Percentiles rank a stretch among this genome's conserved stretches.
Conservation (phyloP, 257 asterid species). For the Ligustrum vulgare region DNA sequence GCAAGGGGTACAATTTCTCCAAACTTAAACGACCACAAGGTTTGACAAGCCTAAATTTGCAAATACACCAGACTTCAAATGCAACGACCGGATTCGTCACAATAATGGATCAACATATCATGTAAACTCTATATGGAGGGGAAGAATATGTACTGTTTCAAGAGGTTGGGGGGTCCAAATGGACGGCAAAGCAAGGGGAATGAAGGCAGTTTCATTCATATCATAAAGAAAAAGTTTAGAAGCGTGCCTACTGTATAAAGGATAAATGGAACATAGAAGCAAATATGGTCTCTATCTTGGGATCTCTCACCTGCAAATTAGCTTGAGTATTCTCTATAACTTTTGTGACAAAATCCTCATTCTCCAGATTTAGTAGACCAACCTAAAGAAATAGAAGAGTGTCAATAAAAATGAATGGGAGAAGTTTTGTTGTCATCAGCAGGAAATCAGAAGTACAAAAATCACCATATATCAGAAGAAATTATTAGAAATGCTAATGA, state of each 20-base stretch:
- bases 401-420: slow-evolving; percentile 12
- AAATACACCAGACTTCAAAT: background rate
- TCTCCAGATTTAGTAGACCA: slow-evolving; percentile 90
- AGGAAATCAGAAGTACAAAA: slow-evolving; percentile 8
- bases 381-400: slow-evolving; percentile 48
- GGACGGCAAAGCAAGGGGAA: no score
- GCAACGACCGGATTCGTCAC: background rate
- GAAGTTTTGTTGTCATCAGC: slow-evolving; percentile 7
- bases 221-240: background rate
- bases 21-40: background rate
- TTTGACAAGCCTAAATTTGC: background rate
- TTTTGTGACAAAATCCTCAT: slow-evolving; percentile 76
- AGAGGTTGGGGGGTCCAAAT: background rate
- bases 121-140: background rate
- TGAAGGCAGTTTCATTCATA: background rate
- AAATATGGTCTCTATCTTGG: slow-evolving; percentile 11
- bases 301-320: slow-evolving; percentile 71
- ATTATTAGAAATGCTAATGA: background rate
- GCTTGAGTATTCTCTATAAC: slow-evolving; percentile 66
- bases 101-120: background rate
- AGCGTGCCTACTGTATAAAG: slow-evolving; percentile 1
- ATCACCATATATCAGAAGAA: slow-evolving; percentile 12
- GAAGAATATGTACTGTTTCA: background rate
- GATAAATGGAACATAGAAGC: background rate
- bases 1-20: background rate